Percentiles rank a stretch among this genome's conserved stretches.
These are phyloP conservation scores for Neurospora hispaniola DNA, from an alignment of 495 filamentous ascomycete species.

Conservation along the genomic window DNA sequence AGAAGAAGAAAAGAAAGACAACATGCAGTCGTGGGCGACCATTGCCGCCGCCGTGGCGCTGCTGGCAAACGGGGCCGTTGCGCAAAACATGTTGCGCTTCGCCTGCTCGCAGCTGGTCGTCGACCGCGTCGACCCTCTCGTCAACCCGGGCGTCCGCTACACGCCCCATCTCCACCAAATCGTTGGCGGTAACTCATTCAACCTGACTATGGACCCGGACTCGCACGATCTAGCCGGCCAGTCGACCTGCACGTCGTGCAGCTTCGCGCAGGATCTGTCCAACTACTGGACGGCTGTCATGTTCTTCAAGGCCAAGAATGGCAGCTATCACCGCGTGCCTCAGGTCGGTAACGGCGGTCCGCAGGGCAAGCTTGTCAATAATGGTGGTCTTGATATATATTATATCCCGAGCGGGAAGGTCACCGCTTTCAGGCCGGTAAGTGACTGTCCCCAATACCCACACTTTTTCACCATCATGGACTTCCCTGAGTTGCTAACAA, in stretches of 20 bases:
- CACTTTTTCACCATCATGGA: too few relatives aligned
- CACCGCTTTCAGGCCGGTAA: constrained; percentile 46
- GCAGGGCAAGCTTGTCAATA: constrained; percentile 56
- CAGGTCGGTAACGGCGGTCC: constrained; percentile 50
- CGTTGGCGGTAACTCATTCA: constrained; percentile 54
- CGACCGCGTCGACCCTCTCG: constrained; percentile 41
- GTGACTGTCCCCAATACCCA: constrained; percentile 2
- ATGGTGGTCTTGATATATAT: constrained; percentile 43
- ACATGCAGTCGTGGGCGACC: constrained; percentile 38
- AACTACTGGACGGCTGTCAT: constrained; percentile 74
- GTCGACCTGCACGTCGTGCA: constrained; percentile 63
- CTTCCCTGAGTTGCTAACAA: neutral
- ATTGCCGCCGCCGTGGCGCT: constrained; percentile 37
- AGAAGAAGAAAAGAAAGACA: constrained; percentile 15
- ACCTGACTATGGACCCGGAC: constrained; percentile 53
- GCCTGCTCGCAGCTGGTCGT: constrained; percentile 48
- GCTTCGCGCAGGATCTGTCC: constrained; percentile 56
- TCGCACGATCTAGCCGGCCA: constrained; percentile 37
- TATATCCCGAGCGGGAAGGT: constrained; percentile 36
- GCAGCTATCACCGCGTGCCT: constrained; percentile 55
- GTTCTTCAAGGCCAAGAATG: constrained; percentile 60
- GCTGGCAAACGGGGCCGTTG: constrained; percentile 34
- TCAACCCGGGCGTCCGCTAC: constrained; percentile 40
- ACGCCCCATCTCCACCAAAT: constrained; percentile 44
- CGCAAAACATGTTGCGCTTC: constrained; percentile 46